Percentiles rank a stretch among this genome's conserved stretches.
These are phyloP conservation scores for Apiotrichum sp. DNA, from an alignment of 1,284 basidiomycete genomes.

Conservation along the genomic window DNA sequence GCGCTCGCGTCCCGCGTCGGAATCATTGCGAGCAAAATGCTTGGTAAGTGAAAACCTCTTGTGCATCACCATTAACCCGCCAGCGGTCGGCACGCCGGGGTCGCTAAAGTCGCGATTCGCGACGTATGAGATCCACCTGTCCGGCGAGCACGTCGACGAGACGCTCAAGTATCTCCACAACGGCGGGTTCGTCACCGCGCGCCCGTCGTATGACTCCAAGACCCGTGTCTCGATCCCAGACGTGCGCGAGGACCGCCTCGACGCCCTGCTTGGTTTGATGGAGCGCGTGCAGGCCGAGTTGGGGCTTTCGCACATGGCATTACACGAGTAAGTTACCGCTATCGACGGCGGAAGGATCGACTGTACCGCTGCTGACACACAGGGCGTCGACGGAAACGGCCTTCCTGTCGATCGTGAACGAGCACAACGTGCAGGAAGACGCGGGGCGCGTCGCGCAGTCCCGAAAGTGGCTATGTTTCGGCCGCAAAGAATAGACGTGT, in stretches of 20 bases:
- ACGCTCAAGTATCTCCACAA: slow-evolving; percentile 59
- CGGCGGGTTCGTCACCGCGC: slow-evolving; percentile 55
- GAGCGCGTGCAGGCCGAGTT: slow-evolving; percentile 15
- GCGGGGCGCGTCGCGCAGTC: too few species aligned
- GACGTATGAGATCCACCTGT: slow-evolving; percentile 71
- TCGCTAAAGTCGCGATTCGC: slow-evolving; percentile 61
- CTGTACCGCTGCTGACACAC: too few species aligned
- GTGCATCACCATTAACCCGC: background rate
- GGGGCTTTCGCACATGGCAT: slow-evolving; percentile 18
- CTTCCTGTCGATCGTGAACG: too few species aligned
- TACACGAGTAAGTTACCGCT: slow-evolving; percentile 27
- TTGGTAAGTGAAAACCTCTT: slow-evolving; percentile 50
- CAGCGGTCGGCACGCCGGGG: slow-evolving; percentile 57
- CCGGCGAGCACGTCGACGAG: slow-evolving; percentile 55
- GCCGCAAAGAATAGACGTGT: too few species aligned
- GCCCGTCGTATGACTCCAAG: slow-evolving; percentile 20
- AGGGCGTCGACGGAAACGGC: too few species aligned
- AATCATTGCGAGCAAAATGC: slow-evolving; percentile 61
- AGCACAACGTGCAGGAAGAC: too few species aligned
- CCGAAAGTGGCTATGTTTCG: too few species aligned
- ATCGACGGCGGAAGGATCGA: too few species aligned
- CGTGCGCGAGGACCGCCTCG: slow-evolving; percentile 24
- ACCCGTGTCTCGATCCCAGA: slow-evolving; percentile 30
- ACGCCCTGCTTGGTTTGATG: slow-evolving; percentile 16
- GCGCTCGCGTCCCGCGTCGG: slow-evolving; percentile 67